phyloP scores from a whole-genome alignment of 129 eudicot genomes.

The Solidago caesia region DNA sequence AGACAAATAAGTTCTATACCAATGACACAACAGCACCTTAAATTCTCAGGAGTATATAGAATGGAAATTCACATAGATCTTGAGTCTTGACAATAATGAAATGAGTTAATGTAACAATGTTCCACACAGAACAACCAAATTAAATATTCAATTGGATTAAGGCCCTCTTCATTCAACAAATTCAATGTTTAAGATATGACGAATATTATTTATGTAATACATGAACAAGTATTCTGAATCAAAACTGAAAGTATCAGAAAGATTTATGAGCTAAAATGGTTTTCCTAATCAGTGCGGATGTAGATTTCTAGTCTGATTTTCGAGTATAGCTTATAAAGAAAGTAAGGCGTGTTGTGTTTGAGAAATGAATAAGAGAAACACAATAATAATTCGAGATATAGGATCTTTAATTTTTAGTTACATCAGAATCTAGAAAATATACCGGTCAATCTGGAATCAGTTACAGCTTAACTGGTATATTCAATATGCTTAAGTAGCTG shows the following conservation, averaged over 20 bases:
- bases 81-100: background rate
- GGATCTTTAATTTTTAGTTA: background rate
- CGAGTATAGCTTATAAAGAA: background rate
- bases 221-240: background rate
- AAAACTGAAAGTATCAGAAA: background rate
- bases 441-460: background rate
- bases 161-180: background rate
- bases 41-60: background rate
- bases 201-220: slow-evolving; percentile 2
- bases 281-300: background rate
- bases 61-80: background rate
- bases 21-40: background rate
- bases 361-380: background rate
- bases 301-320: background rate
- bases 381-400: background rate
- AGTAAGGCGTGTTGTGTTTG: background rate
- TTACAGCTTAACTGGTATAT: no score
- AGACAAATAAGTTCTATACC: background rate
- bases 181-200: background rate
- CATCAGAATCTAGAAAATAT: background rate
- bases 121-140: background rate
- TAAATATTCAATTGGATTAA: background rate
- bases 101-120: background rate
- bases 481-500: no score
- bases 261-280: background rate